Evolutionary conservation across 768 basidiomycete species (phyloP), one percentile per base, ranked within the genome.

Genomic region (Xerocomellus dryophilus): DNA sequence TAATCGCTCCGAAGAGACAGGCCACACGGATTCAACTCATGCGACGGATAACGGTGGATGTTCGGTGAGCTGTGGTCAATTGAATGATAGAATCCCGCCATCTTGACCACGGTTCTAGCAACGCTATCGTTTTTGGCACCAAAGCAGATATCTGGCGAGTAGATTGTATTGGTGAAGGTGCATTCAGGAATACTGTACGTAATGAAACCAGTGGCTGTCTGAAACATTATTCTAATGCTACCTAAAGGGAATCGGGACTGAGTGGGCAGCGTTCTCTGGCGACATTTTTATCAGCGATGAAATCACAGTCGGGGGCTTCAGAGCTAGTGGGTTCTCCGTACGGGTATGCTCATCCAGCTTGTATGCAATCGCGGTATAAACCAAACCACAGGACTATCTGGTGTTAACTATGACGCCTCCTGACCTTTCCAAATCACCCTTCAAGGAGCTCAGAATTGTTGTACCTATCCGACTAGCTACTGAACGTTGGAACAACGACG

Each of bases 61-160:
- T 85, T 25, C 68, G 75, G 78, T 79, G 47, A 43, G 75, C 53
- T 20, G 9, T 43, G 2, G 5, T 2, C 31, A 44, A 29, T 14
- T 32, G 17, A 41, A 31, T 15, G 39, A 32, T 39, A 2, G 5
- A 15, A 20, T 42, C 5, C 34, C 5, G 5, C 2, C 43, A 39
- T 50, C 39, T 32, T 59, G 15, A 56, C 51, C 39, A 38, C 27
- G 42, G 27, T 42, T 38, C 18, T 57, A 85, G 83, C 39, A 82
- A 83, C 59, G 62, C 73, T 2, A 54, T 76, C 17, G 61, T 79
- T 17, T 60, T 75, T 9, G 79, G 78, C 1, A 78, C 80, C n/a
- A 86, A 83, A 66, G 78, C 84, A 2, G 83, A 88, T 58, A 88
- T 88, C 21, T 89, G 86, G 85, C 74, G 80, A 51, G 76, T 82